Conservation (phyloP, 23 red algal genomes). For the Agarophyton chilense region DNA sequence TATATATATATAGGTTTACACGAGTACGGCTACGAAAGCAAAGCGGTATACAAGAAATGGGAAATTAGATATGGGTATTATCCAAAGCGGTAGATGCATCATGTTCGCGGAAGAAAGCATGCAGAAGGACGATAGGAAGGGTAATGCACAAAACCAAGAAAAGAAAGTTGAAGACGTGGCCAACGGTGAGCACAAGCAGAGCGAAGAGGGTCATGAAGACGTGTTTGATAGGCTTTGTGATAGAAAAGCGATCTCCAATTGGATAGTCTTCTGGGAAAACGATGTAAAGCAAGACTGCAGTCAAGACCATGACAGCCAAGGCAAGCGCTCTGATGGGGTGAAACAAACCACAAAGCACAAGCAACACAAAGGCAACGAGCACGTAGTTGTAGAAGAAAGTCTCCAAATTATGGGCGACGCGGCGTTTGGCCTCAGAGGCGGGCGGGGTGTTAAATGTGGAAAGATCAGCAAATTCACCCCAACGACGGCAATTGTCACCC, state of each 20-base stretch:
- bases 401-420: constrained; percentile 71
- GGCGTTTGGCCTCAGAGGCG: constrained; percentile 33
- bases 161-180: constrained; percentile 57
- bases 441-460: constrained; percentile 43
- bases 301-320: constrained; percentile 6
- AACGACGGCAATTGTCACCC: constrained; percentile 49
- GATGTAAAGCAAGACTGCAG: constrained; percentile 48
- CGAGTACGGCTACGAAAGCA: no score
- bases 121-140: constrained; percentile 55
- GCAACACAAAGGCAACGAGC: constrained; percentile 9
- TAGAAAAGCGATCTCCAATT: constrained; percentile 11
- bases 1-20: no score
- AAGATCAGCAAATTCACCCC: constrained; percentile 77
- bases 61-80: neutral
- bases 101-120: constrained; percentile 57
- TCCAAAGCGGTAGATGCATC: constrained; percentile 1
- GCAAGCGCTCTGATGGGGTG: constrained; percentile 50
- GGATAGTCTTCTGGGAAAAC: constrained; percentile 60
- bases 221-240: constrained; percentile 64
- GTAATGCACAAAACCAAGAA: constrained; percentile 31
- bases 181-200: constrained; percentile 55
- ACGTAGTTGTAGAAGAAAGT: constrained; percentile 88
- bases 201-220: constrained; percentile 52
- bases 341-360: constrained; percentile 6
- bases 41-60: neutral